Conservation (phyloP, 495 filamentous ascomycete genomes). For the Polyplosphaeria fusca region DNA sequence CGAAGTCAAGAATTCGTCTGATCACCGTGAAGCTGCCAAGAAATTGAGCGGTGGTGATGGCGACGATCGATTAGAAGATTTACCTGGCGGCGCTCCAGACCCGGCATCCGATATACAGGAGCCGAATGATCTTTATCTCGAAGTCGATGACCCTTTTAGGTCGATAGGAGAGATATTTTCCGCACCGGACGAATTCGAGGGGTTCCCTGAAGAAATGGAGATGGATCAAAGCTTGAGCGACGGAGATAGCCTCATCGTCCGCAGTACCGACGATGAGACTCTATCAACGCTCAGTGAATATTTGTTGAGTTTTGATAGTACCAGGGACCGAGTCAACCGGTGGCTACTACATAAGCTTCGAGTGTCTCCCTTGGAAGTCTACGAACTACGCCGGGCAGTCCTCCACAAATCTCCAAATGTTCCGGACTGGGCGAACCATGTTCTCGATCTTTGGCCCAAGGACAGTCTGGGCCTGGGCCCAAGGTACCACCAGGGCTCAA, state of each 20-base stretch:
- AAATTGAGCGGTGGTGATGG: neutral
- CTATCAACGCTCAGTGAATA: slow-evolving; percentile 28
- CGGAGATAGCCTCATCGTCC: slow-evolving; percentile 5
- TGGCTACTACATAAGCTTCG: slow-evolving; percentile 31
- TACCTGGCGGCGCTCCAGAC: neutral
- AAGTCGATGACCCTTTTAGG: neutral
- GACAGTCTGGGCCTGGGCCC: too few relatives aligned
- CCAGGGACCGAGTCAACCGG: slow-evolving; percentile 17
- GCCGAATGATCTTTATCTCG: neutral
- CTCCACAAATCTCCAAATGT: neutral
- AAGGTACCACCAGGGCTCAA: too few relatives aligned
- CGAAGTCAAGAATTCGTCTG: neutral
- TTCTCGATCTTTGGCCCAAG: slow-evolving; percentile 9
- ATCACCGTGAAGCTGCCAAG: too few relatives aligned
- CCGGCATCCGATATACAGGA: neutral
- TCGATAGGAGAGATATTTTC: neutral
- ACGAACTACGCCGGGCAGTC: slow-evolving; percentile 15
- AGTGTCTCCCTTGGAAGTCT: slow-evolving; percentile 22
- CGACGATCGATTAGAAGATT: neutral
- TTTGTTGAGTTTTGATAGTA: slow-evolving; percentile 20
- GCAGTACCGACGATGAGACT: slow-evolving; percentile 4
- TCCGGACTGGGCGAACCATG: slow-evolving; percentile 17
- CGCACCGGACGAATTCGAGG: neutral
- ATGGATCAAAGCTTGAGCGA: too few relatives aligned
- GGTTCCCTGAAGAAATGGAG: neutral